A percentile compares a stretch with the other conserved stretches of the same genome.
These are phyloP conservation scores for Pascua guehoae DNA, from an alignment of 1,284 basidiomycete species.

Conservation along the genomic window DNA sequence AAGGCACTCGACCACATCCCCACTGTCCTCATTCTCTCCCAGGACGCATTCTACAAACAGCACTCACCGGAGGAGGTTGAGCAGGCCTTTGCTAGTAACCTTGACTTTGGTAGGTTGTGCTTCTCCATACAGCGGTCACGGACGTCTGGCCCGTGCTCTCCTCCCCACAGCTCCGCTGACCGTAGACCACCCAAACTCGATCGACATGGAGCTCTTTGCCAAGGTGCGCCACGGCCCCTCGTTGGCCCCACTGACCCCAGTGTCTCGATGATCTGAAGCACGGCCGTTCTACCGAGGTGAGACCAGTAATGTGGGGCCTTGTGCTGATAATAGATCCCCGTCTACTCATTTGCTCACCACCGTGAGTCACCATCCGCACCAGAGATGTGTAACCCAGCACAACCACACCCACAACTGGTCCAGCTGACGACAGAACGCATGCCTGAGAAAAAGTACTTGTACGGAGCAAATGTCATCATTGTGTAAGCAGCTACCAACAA, in stretches of 20 bases:
- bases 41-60: slow-evolving; percentile 91
- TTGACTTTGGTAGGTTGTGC: slow-evolving; percentile 62
- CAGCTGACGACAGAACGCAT: slow-evolving; percentile 57
- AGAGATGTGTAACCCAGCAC: too few relatives aligned
- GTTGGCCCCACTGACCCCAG: slow-evolving; percentile 49
- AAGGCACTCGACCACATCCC: slow-evolving; percentile 76
- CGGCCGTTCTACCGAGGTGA: slow-evolving; percentile 56
- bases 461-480: slow-evolving; percentile 93
- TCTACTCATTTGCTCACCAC: slow-evolving; percentile 90
- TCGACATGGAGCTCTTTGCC: slow-evolving; percentile 84
- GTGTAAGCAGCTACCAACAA: slow-evolving; percentile 50
- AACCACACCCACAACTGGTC: neutral
- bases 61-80: slow-evolving; percentile 73
- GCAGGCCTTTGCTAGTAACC: slow-evolving; percentile 75
- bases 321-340: slow-evolving; percentile 60
- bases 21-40: slow-evolving; percentile 72
- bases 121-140: neutral
- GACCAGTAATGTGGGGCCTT: neutral
- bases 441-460: slow-evolving; percentile 82
- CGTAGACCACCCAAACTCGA: slow-evolving; percentile 80
- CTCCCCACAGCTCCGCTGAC: neutral
- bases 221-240: slow-evolving; percentile 51
- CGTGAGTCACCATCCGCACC: slow-evolving; percentile 44
- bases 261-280: slow-evolving; percentile 80
- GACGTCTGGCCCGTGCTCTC: too few relatives aligned